Evolutionary conservation across 2,329 filamentous ascomycete species (phyloP).

Genomic region (Tolypocladium inflatum): DNA sequence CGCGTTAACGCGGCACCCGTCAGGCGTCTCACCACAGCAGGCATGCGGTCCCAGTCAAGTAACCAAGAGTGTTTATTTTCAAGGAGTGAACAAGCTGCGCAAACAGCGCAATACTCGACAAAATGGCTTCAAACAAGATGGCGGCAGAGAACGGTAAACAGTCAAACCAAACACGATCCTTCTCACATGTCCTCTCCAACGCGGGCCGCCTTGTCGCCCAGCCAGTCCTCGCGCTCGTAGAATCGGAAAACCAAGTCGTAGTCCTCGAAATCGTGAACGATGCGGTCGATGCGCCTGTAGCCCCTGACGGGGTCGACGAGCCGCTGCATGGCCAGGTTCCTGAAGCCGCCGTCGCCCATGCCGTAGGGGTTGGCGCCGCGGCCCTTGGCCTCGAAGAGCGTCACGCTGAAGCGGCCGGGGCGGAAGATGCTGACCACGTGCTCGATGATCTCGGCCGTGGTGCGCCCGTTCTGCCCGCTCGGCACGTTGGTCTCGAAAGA

Average conservation of each 20-base stretch:
- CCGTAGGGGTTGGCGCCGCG: conserved; percentile 32
- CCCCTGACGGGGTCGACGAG: conserved; percentile 72
- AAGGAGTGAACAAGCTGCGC: neutral
- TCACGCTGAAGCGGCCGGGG: conserved; percentile 95
- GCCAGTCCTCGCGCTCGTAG: conserved; percentile 83
- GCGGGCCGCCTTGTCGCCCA: conserved; percentile 39
- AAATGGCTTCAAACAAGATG: neutral
- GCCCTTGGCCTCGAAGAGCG: conserved; percentile 83
- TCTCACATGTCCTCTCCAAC: conserved; percentile 41
- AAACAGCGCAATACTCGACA: neutral
- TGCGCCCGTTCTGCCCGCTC: conserved; percentile 74
- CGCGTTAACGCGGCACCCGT: too few relatives aligned
- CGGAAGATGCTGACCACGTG: conserved; percentile 95
- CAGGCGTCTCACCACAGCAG: neutral
- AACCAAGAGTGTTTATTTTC: neutral
- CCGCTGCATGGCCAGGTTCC: conserved; percentile 30
- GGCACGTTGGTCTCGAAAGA: conserved; percentile 99
- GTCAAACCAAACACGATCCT: neutral
- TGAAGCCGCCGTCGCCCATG: conserved; percentile 29
- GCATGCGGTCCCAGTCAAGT: neutral
- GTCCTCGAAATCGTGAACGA: conserved; percentile 94
- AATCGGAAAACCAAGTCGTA: conserved; percentile 96
- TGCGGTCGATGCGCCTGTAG: conserved; percentile 83
- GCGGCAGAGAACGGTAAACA: neutral
- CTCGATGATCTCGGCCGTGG: conserved; percentile 83